phyloP scores from a whole-genome alignment of 768 basidiomycete genomes.

The Pisolithus albus region DNA sequence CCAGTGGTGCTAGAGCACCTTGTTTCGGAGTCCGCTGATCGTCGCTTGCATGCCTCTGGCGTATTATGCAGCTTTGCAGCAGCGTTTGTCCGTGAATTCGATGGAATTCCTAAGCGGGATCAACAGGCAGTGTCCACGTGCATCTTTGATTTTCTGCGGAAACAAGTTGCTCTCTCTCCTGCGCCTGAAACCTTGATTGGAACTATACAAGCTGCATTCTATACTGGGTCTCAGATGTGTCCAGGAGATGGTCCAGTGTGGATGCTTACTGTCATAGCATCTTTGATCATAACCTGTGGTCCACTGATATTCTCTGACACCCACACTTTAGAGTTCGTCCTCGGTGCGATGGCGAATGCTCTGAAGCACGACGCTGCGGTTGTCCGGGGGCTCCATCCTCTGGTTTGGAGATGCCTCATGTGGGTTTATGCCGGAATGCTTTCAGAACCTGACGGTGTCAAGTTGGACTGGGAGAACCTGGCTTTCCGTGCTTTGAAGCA shows the following conservation, averaged over 20 bases:
- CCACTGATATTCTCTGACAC: constrained; percentile 36
- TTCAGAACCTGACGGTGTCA: constrained; percentile 8
- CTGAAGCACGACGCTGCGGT: constrained; percentile 28
- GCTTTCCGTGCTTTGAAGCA: constrained; percentile 41
- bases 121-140: constrained; percentile 21
- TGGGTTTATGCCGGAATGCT: constrained; percentile 49
- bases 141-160: constrained; percentile 22
- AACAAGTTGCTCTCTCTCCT: constrained; percentile 4
- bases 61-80: constrained; percentile 21
- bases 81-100: constrained; percentile 27
- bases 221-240: constrained; percentile 13
- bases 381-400: constrained; percentile 34
- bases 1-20: constrained; percentile 15
- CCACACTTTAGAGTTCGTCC: constrained; percentile 31
- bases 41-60: constrained; percentile 17
- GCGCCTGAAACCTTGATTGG: constrained; percentile 14
- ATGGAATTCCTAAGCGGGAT: constrained; percentile 19
- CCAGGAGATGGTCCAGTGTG: constrained; percentile 32
- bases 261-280: constrained; percentile 39
- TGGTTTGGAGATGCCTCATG: constrained; percentile 48
- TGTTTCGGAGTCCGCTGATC: constrained; percentile 8
- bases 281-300: constrained; percentile 43
- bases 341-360: constrained; percentile 29
- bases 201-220: constrained; percentile 25
- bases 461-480: constrained; percentile 25